Percentiles rank a stretch among this genome's conserved stretches.
These are phyloP conservation scores for Fusarium odoratissimum DNA, from an alignment of 2,329 filamentous ascomycete genomes.

Conservation along the genomic window DNA sequence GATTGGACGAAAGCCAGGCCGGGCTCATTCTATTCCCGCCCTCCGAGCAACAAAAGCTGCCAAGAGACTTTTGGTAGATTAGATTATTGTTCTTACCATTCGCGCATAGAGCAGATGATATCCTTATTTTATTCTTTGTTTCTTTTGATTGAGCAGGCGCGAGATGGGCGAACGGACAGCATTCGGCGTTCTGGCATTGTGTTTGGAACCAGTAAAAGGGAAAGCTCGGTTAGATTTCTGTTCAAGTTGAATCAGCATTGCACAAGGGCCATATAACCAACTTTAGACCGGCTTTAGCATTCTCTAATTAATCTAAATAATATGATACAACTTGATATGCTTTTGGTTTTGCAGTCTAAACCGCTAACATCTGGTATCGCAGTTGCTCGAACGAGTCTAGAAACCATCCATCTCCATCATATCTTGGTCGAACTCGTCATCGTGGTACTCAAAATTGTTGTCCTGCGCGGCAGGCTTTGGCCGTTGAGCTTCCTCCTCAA, in stretches of 20 bases:
- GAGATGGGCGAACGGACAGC: neutral
- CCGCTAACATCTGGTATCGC: neutral
- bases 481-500: constrained; percentile 59
- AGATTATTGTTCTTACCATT: neutral
- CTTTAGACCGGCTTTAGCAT: neutral
- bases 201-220: neutral
- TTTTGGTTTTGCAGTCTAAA: constrained; percentile 3
- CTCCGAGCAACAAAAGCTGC: constrained; percentile 69
- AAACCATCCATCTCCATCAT: constrained; percentile 65
- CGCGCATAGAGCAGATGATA: neutral
- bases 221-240: constrained; percentile 7
- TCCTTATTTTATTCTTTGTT: neutral
- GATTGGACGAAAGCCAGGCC: constrained; percentile 80
- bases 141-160: constrained; percentile 6
- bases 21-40: constrained; percentile 65
- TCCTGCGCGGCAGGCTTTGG: constrained; percentile 30
- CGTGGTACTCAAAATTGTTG: constrained; percentile 64
- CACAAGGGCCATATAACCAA: neutral
- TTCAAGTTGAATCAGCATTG: neutral
- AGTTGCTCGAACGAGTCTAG: constrained; percentile 21
- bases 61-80: constrained; percentile 52
- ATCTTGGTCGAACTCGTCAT: constrained; percentile 63
- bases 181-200: constrained; percentile 3
- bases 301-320: constrained; percentile 14
- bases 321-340: constrained; percentile 19